A percentile compares a stretch with the other conserved stretches of the same genome.
Evolutionary conservation across 2,329 filamentous ascomycete genomes (phyloP).

Genomic region (Rosellinia necatrix): DNA sequence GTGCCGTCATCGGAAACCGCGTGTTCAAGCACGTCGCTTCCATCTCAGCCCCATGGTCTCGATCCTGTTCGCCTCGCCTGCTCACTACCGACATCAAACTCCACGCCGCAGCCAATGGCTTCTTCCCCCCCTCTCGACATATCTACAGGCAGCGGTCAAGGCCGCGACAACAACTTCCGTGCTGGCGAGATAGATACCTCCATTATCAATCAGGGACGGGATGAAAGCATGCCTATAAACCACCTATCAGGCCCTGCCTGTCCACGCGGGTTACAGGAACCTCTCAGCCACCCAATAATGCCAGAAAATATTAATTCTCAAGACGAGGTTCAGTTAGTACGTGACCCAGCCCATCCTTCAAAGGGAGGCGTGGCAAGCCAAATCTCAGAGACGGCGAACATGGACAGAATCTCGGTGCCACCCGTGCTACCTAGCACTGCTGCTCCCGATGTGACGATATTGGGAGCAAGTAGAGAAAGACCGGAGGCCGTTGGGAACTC

Average conservation of each 20-base stretch:
- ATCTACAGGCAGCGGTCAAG: constrained; percentile 76
- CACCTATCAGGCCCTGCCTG: constrained; percentile 33
- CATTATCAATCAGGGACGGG: constrained; percentile 3
- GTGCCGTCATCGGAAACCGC: constrained; percentile 7
- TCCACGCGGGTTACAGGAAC: constrained; percentile 1
- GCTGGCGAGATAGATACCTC: constrained; percentile 50
- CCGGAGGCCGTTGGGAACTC: not conserved
- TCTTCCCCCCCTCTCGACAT: constrained; percentile 71
- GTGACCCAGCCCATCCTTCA: constrained; percentile 20
- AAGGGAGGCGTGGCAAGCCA: constrained; percentile 10
- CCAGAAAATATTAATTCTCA: constrained; percentile 29
- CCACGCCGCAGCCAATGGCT: constrained; percentile 73
- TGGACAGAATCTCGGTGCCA: not conserved
- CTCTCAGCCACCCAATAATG: constrained; percentile 6
- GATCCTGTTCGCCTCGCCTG: constrained; percentile 49
- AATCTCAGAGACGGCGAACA: not conserved
- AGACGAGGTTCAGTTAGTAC: constrained; percentile 28
- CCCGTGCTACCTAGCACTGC: not conserved
- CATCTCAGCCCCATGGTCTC: constrained; percentile 41
- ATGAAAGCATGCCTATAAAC: constrained; percentile 9
- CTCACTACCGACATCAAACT: constrained; percentile 60
- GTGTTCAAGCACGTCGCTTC: constrained; percentile 36
- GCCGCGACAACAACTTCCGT: constrained; percentile 66
- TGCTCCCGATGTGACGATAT: not conserved
- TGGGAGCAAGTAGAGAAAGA: not conserved